Conservation (phyloP, 2,329 filamentous ascomycete species). For the Sporothrix globosa region DNA sequence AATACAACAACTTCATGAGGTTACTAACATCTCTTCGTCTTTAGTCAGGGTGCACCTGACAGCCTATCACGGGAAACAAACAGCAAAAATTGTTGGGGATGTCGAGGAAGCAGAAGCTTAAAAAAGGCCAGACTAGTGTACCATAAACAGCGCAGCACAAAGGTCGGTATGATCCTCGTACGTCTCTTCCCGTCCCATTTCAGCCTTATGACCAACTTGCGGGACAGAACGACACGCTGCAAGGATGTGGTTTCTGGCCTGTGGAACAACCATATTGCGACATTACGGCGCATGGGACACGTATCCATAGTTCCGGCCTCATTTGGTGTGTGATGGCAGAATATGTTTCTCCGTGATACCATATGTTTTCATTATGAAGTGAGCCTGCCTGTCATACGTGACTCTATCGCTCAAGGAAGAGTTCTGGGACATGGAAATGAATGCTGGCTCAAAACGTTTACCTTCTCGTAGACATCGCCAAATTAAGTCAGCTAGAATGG, state of each 20-base stretch:
- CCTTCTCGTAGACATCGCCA: too few relatives aligned
- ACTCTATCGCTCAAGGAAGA: too few relatives aligned
- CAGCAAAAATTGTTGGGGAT: constrained; percentile 21
- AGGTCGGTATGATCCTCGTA: not conserved
- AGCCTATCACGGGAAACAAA: constrained; percentile 9
- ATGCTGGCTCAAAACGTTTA: too few relatives aligned
- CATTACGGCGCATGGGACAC: not conserved
- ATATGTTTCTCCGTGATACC: not conserved
- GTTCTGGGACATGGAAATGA: not conserved
- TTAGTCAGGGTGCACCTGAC: not conserved
- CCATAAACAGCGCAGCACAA: not conserved
- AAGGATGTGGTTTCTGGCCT: constrained; percentile 3
- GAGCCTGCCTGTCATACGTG: too few relatives aligned
- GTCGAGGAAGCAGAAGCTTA: not conserved
- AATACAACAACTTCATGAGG: not conserved
- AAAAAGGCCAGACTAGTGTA: not conserved
- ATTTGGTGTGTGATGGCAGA: not conserved
- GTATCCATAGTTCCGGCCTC: not conserved
- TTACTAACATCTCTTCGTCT: not conserved
- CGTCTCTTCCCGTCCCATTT: constrained; percentile 23
- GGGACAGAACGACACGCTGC: constrained; percentile 3
- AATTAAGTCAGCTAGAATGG: too few relatives aligned
- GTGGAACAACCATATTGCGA: not conserved
- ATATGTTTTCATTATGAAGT: too few relatives aligned
- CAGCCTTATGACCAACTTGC: constrained; percentile 26